These are phyloP conservation scores for Pestalotiopsis sp. DNA, from an alignment of 2,329 filamentous ascomycete species.

Conservation along the genomic window DNA sequence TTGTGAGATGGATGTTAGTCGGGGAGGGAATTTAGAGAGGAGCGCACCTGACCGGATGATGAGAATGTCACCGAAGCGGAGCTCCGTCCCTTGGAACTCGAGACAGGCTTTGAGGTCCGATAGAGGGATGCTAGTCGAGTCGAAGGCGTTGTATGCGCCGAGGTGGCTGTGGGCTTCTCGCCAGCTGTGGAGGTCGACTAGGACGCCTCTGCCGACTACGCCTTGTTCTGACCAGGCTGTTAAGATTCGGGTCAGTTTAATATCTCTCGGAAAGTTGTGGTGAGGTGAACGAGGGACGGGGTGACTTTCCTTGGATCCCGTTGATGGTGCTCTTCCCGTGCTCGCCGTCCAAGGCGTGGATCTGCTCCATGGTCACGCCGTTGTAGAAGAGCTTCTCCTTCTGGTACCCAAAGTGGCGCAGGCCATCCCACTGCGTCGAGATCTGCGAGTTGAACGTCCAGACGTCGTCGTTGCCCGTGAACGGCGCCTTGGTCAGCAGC, in stretches of 20 bases:
- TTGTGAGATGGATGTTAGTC: too few species aligned
- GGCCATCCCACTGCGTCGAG: constrained; percentile 60
- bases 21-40: not conserved
- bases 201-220: constrained; percentile 56
- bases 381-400: constrained; percentile 40
- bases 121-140: constrained; percentile 35
- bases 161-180: constrained; percentile 36
- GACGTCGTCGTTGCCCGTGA: constrained; percentile 61
- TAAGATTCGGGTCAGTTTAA: not conserved
- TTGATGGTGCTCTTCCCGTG: constrained; percentile 35
- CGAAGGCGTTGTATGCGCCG: constrained; percentile 34
- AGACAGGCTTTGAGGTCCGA: constrained; percentile 44
- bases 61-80: constrained; percentile 54
- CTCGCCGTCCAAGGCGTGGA: constrained; percentile 32
- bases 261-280: not conserved
- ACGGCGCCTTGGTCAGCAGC: constrained; percentile 51
- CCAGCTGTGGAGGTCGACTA: constrained; percentile 56
- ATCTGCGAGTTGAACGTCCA: constrained; percentile 61
- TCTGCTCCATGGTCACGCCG: constrained; percentile 40
- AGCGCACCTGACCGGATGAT: constrained; percentile 43
- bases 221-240: constrained; percentile 52
- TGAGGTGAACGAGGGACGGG: not conserved
- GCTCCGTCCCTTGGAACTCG: constrained; percentile 45
- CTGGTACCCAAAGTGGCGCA: constrained; percentile 53
- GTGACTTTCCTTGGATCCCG: constrained; percentile 37